Percentiles rank a stretch among this genome's conserved stretches.
These are phyloP conservation scores for Mimosa bimucronata DNA, from an alignment of 306 rosid species.

Conservation along the genomic window DNA sequence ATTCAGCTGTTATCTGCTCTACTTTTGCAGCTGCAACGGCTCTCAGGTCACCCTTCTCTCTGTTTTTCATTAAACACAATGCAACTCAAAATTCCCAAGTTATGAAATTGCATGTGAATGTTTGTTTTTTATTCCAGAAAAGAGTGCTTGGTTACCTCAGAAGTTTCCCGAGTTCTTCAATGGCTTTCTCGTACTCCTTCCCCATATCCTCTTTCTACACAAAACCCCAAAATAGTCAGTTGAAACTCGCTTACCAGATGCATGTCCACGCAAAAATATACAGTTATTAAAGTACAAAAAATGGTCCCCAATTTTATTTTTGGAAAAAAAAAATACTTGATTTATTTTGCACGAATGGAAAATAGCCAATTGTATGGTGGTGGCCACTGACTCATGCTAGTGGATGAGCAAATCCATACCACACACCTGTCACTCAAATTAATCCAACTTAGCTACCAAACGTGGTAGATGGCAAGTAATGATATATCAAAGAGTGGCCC, in stretches of 20 bases:
- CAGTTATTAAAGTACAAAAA: neutral
- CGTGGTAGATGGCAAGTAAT: conserved; percentile 27
- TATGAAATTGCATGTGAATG: neutral
- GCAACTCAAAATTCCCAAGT: neutral
- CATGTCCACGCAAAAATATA: neutral
- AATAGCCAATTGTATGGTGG: conserved; percentile 26
- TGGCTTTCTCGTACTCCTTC: conserved; percentile 82
- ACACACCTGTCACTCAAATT: conserved; percentile 52
- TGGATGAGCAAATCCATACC: conserved; percentile 44
- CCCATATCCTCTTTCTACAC: conserved; percentile 67
- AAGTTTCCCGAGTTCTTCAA: conserved; percentile 80
- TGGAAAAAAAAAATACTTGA: neutral
- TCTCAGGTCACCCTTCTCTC: conserved; percentile 73
- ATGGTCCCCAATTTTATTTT: neutral
- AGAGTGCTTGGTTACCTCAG: conserved; percentile 55
- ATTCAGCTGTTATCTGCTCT: conserved; percentile 75
- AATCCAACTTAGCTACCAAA: conserved; percentile 38
- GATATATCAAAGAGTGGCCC: conserved; percentile 24
- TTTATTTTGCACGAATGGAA: neutral
- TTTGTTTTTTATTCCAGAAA: neutral
- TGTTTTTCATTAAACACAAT: conserved; percentile 34
- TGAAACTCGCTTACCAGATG: conserved; percentile 11
- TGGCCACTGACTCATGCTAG: conserved; percentile 32
- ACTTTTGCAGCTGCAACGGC: conserved; percentile 79
- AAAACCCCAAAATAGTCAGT: neutral